Evolutionary conservation across 2,329 filamentous ascomycete species (phyloP), one percentile per base, ranked within the genome.

Genomic region (Neofusicoccum sp.): DNA sequence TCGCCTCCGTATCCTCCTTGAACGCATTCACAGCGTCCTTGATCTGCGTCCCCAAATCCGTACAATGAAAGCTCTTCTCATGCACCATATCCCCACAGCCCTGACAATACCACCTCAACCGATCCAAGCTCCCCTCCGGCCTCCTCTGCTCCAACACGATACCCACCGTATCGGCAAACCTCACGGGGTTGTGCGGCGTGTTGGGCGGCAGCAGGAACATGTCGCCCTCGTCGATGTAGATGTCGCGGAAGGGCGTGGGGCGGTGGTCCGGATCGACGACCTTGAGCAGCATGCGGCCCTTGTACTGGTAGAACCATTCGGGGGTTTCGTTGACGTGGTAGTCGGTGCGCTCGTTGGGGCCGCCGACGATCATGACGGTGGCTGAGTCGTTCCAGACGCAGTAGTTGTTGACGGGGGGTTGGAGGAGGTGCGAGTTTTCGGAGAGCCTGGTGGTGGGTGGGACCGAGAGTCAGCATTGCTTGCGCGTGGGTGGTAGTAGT

Each of bases 281-380:
- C 74, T 96, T 96, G 67, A 99, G 88, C 61, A 95, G 82, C 93
- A 98, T 97, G 66, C 89, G 87, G 66, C 95, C 95, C 69, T 88
- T 87, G 84, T 96, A 87, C 77, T 98, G 93, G 83, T 95, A 98
- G 86, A 98, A 99, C 88, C 93, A 98, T 76, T 98, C 95, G 11
- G 95, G 87, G 0, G 93, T 98, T 69, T 87, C 81, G 82, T 98
- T 98, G 84, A 98, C 93, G 83, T 98, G 95, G 82, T 97, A 99
- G 82, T 98, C 95, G 60, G 93, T 97, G 65, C 95, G 87, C 63
- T 91, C 91, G 76, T 98, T 98, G 70, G 95, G 95, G 11, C 95
- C 95, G 73, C 95, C 95, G 64, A 99, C 93, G 69, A 96, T 92
- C 90, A 95, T 95, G 72, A 95, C 89, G 43, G 89, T 92, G 62